Conservation (phyloP, 495 filamentous ascomycete genomes). For the Penicillium coffeae region DNA sequence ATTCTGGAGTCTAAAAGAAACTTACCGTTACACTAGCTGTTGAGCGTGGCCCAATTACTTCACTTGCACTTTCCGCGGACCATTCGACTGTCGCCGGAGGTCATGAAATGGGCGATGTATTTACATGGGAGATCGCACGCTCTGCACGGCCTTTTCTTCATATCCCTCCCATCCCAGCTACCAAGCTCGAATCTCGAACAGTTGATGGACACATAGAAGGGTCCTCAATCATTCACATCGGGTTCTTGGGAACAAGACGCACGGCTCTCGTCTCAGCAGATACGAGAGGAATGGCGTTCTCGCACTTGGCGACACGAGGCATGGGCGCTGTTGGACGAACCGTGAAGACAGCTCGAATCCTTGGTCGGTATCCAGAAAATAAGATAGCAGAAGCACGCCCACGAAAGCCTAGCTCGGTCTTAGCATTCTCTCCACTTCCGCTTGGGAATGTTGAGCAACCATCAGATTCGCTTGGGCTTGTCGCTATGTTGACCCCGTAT, state of each 20-base stretch:
- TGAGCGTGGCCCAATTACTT: conserved; percentile 83
- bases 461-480: conserved; percentile 84
- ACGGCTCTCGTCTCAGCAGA: conserved; percentile 98
- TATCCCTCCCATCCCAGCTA: conserved; percentile 69
- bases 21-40: conserved; percentile 55
- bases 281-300: conserved; percentile 95
- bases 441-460: conserved; percentile 86
- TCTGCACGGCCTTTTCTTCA: conserved; percentile 83
- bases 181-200: conserved; percentile 59
- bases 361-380: conserved; percentile 81
- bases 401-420: conserved; percentile 89
- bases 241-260: conserved; percentile 91
- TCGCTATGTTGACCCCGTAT: conserved; percentile 95
- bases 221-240: conserved; percentile 76
- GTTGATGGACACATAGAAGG: conserved; percentile 79
- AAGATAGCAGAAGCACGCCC: conserved; percentile 53
- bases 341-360: conserved; percentile 83
- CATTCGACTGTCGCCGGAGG: conserved; percentile 87
- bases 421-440: conserved; percentile 87
- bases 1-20: background rate
- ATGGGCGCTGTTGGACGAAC: conserved; percentile 79
- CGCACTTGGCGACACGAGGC: conserved; percentile 88
- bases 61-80: conserved; percentile 88
- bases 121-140: conserved; percentile 89
- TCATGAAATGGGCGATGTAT: conserved; percentile 87